Conservation (phyloP, 2,329 filamentous ascomycete genomes). For the Cucurbitaria berberidis region DNA sequence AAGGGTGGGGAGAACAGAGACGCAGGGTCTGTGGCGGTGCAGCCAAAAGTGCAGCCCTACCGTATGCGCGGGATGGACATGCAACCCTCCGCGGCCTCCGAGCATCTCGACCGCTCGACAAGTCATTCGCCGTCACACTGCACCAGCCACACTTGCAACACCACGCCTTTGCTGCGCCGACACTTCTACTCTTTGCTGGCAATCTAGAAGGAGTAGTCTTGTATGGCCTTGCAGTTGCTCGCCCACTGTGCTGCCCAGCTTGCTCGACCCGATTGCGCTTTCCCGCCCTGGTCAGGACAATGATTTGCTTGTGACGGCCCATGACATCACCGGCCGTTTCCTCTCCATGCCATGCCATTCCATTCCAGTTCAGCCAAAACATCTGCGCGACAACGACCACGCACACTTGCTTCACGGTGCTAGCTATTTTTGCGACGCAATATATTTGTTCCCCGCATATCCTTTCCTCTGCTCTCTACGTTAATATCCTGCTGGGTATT, state of each 20-base stretch:
- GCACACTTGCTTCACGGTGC: conserved; percentile 28
- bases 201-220: too few species aligned
- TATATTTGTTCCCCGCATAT: conserved; percentile 15
- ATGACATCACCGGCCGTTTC: conserved; percentile 33
- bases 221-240: background rate
- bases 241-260: conserved; percentile 2
- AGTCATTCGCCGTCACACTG: conserved; percentile 9
- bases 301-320: conserved; percentile 14
- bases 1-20: conserved; percentile 12
- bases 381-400: conserved; percentile 12
- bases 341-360: too few species aligned
- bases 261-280: conserved; percentile 2
- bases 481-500: conserved; percentile 18
- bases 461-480: conserved; percentile 16
- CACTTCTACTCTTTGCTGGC: too few species aligned
- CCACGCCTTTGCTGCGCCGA: conserved; percentile 12
- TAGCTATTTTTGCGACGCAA: conserved; percentile 24
- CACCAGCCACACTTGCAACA: conserved; percentile 34
- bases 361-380: conserved; percentile 10
- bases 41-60: conserved; percentile 31
- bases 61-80: conserved; percentile 19
- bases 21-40: conserved; percentile 30
- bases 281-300: conserved; percentile 6
- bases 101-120: conserved; percentile 11
- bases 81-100: conserved; percentile 23